Base-by-base conservation (phyloP, 768 basidiomycete species). In the Trametes cubensis region DNA sequence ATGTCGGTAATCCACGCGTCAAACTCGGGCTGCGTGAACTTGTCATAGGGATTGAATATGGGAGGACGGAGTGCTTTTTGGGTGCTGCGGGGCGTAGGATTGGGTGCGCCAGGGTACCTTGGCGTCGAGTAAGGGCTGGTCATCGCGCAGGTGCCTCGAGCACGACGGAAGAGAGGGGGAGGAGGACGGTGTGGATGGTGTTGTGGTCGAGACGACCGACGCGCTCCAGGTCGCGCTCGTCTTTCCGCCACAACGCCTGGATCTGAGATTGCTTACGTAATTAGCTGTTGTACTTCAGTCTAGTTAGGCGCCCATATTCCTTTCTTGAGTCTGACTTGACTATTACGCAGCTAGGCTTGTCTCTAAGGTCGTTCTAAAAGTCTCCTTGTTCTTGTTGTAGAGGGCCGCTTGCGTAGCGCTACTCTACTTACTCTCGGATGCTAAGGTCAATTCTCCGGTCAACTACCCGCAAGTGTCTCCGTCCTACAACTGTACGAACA, bases 21-120 rank as follows among this genome's bases (percentile, higher is more conserved):
- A 67, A 89, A 90, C 64, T 89, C 83, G 1, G 78, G 75, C 69
- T 85, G 80, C 1, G 86, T 79, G 71, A 90, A 88, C 71, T 86
- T 86, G 72, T 90, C 87, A 71, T 85, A 90, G 1, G 89, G 89
- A 67, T 90, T 90, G 55, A 83, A 73, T 55, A 88, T 80, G 20
- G 88, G 87, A 6, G 84, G 74, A 20, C 79, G 78, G 20, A 70
- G 67, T 1, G 56, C 48, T 34, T 60, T 61, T 28, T 65, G 57
- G 14, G 50, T 57, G 20, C 68, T 65, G 21, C 51, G 52, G 10
- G 70, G 69, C 15, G 72, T 73, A 6, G 70, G 55, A 48, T 67
- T 56, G 4, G 71, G 69, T 10, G 53, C 66, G 2, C 54, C 30
- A 8, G 70, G 64, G 25, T 63, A 64, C 18, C 60, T 47, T 2